phyloP scores from a whole-genome alignment of 139 green algal genomes.

The Spirogloea muscicola region DNA sequence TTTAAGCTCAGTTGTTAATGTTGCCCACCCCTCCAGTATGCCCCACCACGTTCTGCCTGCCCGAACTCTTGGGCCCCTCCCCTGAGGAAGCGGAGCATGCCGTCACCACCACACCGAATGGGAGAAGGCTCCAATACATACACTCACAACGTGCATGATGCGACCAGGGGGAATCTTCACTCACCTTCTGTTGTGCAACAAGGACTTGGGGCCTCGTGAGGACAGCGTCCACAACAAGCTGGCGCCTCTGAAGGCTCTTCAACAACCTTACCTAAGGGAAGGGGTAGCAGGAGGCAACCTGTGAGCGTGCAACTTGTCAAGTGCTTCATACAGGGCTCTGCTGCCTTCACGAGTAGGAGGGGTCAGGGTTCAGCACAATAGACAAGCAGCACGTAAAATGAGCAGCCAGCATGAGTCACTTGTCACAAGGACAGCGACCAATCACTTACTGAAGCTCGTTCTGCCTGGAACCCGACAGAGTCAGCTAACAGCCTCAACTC shows the following conservation, averaged over 20 bases:
- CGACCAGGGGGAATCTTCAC: no score
- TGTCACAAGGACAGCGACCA: not conserved
- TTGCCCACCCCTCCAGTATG: no score
- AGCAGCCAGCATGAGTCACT: not conserved
- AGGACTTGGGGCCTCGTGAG: not conserved
- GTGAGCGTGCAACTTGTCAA: not conserved
- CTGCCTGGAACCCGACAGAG: not conserved
- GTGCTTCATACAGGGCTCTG: not conserved
- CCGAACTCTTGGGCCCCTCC: no score
- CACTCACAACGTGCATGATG: no score
- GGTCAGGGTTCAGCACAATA: not conserved
- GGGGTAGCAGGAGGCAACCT: not conserved
- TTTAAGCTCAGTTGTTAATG: no score
- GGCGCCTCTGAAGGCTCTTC: not conserved
- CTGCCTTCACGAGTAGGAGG: not conserved
- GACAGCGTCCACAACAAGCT: constrained; percentile 20
- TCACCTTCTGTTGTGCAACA: constrained; percentile 17
- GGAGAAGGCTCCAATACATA: no score
- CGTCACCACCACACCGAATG: no score
- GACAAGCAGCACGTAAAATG: not conserved
- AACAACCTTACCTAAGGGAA: not conserved
- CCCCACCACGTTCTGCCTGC: no score
- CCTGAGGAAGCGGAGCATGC: no score
- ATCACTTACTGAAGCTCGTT: not conserved
- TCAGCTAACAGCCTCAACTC: not conserved